phyloP scores from a whole-genome alignment of 1,139 yeast species.

The Yamadazyma triangularis region DNA sequence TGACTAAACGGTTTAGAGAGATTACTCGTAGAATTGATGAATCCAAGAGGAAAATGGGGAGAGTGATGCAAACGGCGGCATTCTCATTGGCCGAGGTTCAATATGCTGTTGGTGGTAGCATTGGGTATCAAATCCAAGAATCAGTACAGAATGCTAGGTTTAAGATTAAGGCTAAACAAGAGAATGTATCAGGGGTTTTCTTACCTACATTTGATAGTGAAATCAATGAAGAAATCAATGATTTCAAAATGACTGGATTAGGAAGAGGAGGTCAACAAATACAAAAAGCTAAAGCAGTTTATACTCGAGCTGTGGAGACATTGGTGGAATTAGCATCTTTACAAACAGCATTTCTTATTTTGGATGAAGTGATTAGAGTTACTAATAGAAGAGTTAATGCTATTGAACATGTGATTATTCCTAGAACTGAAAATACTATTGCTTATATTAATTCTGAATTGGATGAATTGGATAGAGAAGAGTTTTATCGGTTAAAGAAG shows the following conservation, averaged over 20 bases:
- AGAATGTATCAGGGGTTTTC: constrained; percentile 93
- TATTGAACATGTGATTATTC: constrained; percentile 96
- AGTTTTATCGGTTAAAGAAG: constrained; percentile 91
- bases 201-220: constrained; percentile 89
- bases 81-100: constrained; percentile 96
- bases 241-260: constrained; percentile 91
- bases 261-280: constrained; percentile 99
- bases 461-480: constrained; percentile 97
- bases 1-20: constrained; percentile 93
- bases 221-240: constrained; percentile 80
- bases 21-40: constrained; percentile 93
- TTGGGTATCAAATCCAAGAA: constrained; percentile 93
- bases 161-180: constrained; percentile 87
- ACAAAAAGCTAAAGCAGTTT: constrained; percentile 88
- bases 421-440: constrained; percentile 95
- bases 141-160: constrained; percentile 88
- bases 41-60: constrained; percentile 95
- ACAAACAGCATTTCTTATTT: constrained; percentile 91
- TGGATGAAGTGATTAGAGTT: constrained; percentile 96
- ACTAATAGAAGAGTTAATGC: constrained; percentile 98
- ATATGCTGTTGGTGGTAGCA: constrained; percentile 94
- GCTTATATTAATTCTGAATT: constrained; percentile 89
- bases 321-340: constrained; percentile 91
- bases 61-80: constrained; percentile 98
- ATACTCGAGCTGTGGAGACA: constrained; percentile 93